phyloP scores from a whole-genome alignment of 768 basidiomycete genomes.

The Naganishia vaughanmartiniae region DNA sequence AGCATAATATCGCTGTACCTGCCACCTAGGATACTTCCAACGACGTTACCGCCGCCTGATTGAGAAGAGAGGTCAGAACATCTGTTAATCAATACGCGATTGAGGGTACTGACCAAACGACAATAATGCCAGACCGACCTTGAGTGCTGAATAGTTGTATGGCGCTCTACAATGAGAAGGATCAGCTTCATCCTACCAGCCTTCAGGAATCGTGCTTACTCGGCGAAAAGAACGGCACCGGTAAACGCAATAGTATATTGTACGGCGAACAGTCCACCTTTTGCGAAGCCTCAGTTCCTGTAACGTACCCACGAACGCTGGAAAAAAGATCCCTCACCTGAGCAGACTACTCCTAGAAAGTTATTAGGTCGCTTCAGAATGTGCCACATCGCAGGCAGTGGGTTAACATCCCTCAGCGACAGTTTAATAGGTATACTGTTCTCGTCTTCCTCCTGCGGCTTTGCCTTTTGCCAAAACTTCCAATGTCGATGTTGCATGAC shows the following conservation, averaged over 20 bases:
- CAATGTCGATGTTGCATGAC: conserved; percentile 22
- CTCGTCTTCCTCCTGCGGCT: conserved; percentile 30
- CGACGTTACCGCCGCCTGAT: conserved; percentile 62
- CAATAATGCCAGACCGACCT: conserved; percentile 73
- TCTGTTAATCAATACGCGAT: neutral
- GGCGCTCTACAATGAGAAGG: conserved; percentile 42
- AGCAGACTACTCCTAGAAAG: conserved; percentile 63
- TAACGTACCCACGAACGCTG: neutral
- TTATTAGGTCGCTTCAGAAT: conserved; percentile 69
- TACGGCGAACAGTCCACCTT: conserved; percentile 70
- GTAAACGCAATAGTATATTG: conserved; percentile 72
- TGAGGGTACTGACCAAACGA: conserved; percentile 58
- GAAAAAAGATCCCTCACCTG: conserved; percentile 56
- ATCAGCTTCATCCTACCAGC: neutral
- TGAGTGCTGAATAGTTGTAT: conserved; percentile 68
- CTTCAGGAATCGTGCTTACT: conserved; percentile 27
- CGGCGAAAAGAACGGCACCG: conserved; percentile 65
- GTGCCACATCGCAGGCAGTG: conserved; percentile 62
- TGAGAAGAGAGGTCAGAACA: conserved; percentile 67
- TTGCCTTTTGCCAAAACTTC: conserved; percentile 32
- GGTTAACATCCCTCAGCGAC: conserved; percentile 71
- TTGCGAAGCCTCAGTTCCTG: conserved; percentile 25
- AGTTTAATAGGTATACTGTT: conserved; percentile 56
- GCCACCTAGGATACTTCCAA: conserved; percentile 62
- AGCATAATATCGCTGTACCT: conserved; percentile 62